phyloP scores from a whole-genome alignment of 2,329 filamentous ascomycete genomes.

The Botrytis tulipae region DNA sequence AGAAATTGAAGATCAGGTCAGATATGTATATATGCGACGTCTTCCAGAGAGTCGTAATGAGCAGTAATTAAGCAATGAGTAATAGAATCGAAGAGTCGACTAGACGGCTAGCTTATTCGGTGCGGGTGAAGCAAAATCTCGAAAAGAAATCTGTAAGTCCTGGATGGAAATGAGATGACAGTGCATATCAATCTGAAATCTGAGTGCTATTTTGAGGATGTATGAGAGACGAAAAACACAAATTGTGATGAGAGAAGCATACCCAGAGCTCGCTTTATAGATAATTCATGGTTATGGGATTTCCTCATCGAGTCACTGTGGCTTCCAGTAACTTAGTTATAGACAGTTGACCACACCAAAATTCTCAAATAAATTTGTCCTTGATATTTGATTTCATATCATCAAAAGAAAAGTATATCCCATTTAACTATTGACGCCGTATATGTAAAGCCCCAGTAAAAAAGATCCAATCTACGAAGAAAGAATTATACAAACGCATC shows the following conservation, averaged over 20 bases:
- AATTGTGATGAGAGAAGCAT: background rate
- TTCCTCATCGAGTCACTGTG: background rate
- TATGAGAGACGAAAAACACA: background rate
- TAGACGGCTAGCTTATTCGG: too few species aligned
- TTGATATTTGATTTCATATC: background rate
- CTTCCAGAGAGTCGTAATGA: too few species aligned
- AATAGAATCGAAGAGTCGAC: too few species aligned
- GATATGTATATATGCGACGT: too few species aligned
- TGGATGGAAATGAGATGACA: too few species aligned
- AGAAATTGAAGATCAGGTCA: too few species aligned
- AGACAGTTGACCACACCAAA: background rate
- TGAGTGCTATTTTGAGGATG: rapidly evolving
- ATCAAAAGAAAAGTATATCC: background rate
- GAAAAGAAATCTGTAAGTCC: too few species aligned
- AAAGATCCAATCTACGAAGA: background rate
- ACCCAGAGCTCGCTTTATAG: background rate
- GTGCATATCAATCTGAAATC: too few species aligned
- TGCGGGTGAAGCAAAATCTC: too few species aligned
- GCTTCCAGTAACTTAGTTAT: background rate
- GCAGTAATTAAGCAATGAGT: background rate
- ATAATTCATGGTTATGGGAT: background rate
- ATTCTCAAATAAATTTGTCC: background rate
- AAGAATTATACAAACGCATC: background rate
- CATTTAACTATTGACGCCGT: background rate
- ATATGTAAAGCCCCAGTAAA: background rate